Percentiles rank a stretch among this genome's conserved stretches.
Conservation (phyloP, 1,284 basidiomycete genomes). For the Ganoderma multipileum region DNA sequence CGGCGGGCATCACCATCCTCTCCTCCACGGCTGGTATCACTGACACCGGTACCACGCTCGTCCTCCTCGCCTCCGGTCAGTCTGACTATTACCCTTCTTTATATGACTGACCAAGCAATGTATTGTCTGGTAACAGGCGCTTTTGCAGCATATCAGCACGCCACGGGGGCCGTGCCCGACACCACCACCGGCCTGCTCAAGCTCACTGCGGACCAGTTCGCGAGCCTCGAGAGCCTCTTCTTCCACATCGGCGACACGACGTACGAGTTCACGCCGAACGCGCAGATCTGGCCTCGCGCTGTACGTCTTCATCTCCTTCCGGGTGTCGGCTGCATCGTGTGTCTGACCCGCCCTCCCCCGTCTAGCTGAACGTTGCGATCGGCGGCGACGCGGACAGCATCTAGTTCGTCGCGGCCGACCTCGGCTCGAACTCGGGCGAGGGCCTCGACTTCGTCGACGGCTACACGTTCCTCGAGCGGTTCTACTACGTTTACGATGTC, state of each 20-base stretch:
- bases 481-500: conserved; percentile 72
- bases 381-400: conserved; percentile 36
- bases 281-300: conserved; percentile 16
- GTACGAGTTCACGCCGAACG: conserved; percentile 17
- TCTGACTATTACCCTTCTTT: neutral
- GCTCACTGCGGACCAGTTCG: conserved; percentile 31
- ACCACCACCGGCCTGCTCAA: conserved; percentile 34
- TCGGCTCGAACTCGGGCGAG: conserved; percentile 30
- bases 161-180: conserved; percentile 34
- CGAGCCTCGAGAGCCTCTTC: conserved; percentile 34
- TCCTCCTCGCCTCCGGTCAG: conserved; percentile 47
- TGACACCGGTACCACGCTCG: conserved; percentile 40
- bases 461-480: conserved; percentile 54
- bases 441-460: conserved; percentile 45
- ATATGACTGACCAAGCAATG: neutral
- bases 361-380: conserved; percentile 39
- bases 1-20: conserved; percentile 33
- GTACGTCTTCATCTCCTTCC: conserved; percentile 38
- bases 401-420: conserved; percentile 38
- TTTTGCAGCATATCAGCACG: conserved; percentile 23
- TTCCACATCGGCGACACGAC: conserved; percentile 2
- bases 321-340: conserved; percentile 31
- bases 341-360: conserved; percentile 42
- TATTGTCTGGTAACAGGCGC: neutral
- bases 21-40: conserved; percentile 36